Percentiles rank a stretch among this genome's conserved stretches.
Conservation (phyloP, 805 yeast genomes). For the Metschnikowia colocasiae region DNA sequence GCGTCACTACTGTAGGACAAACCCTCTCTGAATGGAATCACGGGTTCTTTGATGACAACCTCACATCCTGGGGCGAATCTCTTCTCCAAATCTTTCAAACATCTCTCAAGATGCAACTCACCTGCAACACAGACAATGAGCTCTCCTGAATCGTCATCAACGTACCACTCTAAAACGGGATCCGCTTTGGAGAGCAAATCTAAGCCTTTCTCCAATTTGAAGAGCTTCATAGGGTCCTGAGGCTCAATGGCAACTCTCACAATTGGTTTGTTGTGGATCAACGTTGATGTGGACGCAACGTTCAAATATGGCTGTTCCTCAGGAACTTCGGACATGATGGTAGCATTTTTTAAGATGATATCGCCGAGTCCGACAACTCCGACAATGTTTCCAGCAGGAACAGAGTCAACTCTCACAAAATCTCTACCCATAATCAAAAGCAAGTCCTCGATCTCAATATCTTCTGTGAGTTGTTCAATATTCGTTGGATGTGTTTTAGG, state of each 20-base stretch:
- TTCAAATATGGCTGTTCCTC: constrained; percentile 79
- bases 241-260: constrained; percentile 97
- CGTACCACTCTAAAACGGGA: constrained; percentile 85
- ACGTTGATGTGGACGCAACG: constrained; percentile 45
- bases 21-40: constrained; percentile 91
- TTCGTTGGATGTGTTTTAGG: constrained; percentile 30
- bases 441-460: constrained; percentile 61
- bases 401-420: constrained; percentile 66
- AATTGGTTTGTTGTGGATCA: constrained; percentile 74
- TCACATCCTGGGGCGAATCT: constrained; percentile 86
- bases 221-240: constrained; percentile 75
- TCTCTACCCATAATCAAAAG: constrained; percentile 92
- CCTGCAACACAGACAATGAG: constrained; percentile 94
- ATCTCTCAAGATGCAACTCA: constrained; percentile 91
- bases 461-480: constrained; percentile 52
- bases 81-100: constrained; percentile 84
- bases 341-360: constrained; percentile 80
- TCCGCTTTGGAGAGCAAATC: constrained; percentile 81
- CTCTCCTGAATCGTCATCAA: constrained; percentile 85
- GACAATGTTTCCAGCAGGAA: constrained; percentile 93
- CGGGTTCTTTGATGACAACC: constrained; percentile 82
- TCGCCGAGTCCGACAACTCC: constrained; percentile 92
- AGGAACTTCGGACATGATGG: constrained; percentile 54
- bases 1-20: constrained; percentile 46
- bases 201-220: constrained; percentile 71